Evolutionary conservation across 1,139 yeast species (phyloP).

Genomic region (Nadsonia starkeyi-henricii): DNA sequence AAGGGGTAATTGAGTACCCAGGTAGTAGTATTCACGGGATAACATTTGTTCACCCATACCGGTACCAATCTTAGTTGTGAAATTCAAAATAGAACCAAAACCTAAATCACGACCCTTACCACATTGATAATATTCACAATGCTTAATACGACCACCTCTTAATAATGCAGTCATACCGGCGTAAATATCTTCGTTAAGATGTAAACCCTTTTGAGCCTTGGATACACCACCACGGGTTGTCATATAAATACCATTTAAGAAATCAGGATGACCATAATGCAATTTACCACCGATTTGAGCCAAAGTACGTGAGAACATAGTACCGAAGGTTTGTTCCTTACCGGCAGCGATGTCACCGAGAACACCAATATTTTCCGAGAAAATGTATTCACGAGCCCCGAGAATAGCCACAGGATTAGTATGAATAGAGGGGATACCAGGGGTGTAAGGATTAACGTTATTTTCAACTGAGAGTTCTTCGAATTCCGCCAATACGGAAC

Average conservation of each 20-base stretch:
- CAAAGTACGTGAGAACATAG: constrained; percentile 90
- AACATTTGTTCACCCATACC: constrained; percentile 99
- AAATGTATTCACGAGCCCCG: constrained; percentile 98
- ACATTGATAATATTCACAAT: constrained; percentile 98
- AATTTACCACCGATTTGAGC: constrained; percentile 98
- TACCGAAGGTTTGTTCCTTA: constrained; percentile 99
- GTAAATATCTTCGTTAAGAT: constrained; percentile 96
- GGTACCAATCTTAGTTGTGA: constrained; percentile 98
- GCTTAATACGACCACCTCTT: constrained; percentile 98
- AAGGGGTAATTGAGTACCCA: constrained; percentile 93
- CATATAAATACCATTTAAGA: constrained; percentile 87
- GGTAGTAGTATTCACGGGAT: constrained; percentile 93
- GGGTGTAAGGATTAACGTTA: constrained; percentile 26
- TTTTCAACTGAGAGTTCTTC: constrained; percentile 71
- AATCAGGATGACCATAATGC: constrained; percentile 99
- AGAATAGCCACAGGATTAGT: constrained; percentile 80
- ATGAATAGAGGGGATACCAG: constrained; percentile 5
- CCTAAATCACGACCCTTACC: constrained; percentile 99
- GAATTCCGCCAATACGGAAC: constrained; percentile 94
- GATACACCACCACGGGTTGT: constrained; percentile 99
- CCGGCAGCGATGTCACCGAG: constrained; percentile 99
- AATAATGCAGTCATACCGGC: constrained; percentile 97
- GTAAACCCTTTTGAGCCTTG: constrained; percentile 96
- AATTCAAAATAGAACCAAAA: constrained; percentile 94
- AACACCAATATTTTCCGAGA: constrained; percentile 97